Base-by-base conservation (phyloP, 805 yeast species). In the Myxozyma vanderwaltii region DNA sequence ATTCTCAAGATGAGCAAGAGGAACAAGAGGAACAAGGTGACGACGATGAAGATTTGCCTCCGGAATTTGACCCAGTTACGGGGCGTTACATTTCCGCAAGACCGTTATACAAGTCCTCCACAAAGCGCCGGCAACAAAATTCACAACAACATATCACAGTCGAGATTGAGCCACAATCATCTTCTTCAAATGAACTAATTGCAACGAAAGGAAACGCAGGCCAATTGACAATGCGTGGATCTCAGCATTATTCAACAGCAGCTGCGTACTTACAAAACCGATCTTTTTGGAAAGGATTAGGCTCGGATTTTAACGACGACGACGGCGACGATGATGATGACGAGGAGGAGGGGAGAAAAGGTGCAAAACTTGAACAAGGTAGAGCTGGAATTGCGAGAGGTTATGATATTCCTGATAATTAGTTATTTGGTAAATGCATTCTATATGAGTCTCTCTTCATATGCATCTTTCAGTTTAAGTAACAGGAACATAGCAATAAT, bases 311-410 rank as follows among this genome's bases (percentile, higher is more conserved):
- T 73, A 65, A 69, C 7, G 59, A 61, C 31, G 61, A 43, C 8
- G 74, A 70, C 1, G 76, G 74, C 7, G 76, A 74, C 1, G 77
- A 73, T 5, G 75, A 75, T 39, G 74, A 68, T 31, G 68, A 51
- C 8, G 58, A 58, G 26, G 60, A 39, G 12, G 47, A 43, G 6
- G 24, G 29, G 5, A 15, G 36, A 23, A n/a, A 23, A 10, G 97
- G 95, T 40, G 96, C 97, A 0, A 72, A 78, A 0, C 80, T 90
- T 0, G 96, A 91, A 69, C 85, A 86, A 64, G 99, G 99, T 1
- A 78, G 86, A 48, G 78, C 82, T 1, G 99, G 99, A 40, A 82
- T 92, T 56, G 99, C 99, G 1, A 79, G 98, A 65, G 96, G 94
- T 1, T 94, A 92, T 68, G 47, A 41, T 10, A 60, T 47, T 48